Base-by-base conservation (phyloP, 1,284 basidiomycete genomes). In the Porodaedalea pini region DNA sequence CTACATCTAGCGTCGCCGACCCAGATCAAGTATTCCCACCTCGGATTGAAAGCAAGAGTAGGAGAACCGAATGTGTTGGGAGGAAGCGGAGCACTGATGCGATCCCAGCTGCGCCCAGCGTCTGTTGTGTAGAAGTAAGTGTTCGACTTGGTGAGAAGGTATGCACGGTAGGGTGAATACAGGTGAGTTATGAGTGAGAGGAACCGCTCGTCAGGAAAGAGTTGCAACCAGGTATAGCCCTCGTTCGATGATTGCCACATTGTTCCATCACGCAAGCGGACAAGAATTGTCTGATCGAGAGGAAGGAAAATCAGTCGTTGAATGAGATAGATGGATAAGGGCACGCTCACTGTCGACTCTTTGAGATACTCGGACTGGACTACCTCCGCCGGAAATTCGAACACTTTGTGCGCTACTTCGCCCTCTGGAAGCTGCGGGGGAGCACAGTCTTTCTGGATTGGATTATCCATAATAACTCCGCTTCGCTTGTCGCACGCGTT, bases 171-270 rank as follows among this genome's bases (percentile, higher is more conserved):
- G 48, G 78, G 65, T 34, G 83, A 75, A 73, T 90, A 90, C 29
- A 80, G 74, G 74, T 99, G 95, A 73, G 95, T 86, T 64, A 89
- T 88, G 73, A 98, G 88, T 0, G 81, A 85, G 36, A 97, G 74
- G 74, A 96, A 92, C 2, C 76, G 80, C 57, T 87, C 75, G 1
- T 74, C 77, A 0, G 82, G 77, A 63, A 72, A 73, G 11, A 87
- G 75, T 63, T 85, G 85, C 51, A 79, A 79, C 95, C 95, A 99
- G 0, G 86, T 87, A 70, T 92, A 94, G 0, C 96, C 96, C 70
- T 99, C 95, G 69, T 95, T 98, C 66, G 82, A 82, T 0, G 94
- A 97, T 74, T 97, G 93, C 90, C 92, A 98, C 53, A 98, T 79
- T 0, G 82, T 80, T 59, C 85, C 76, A 66, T 98, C 92, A 1